Evolutionary conservation across 331 rosid species (phyloP).

Genomic region (Malus hybrid): DNA sequence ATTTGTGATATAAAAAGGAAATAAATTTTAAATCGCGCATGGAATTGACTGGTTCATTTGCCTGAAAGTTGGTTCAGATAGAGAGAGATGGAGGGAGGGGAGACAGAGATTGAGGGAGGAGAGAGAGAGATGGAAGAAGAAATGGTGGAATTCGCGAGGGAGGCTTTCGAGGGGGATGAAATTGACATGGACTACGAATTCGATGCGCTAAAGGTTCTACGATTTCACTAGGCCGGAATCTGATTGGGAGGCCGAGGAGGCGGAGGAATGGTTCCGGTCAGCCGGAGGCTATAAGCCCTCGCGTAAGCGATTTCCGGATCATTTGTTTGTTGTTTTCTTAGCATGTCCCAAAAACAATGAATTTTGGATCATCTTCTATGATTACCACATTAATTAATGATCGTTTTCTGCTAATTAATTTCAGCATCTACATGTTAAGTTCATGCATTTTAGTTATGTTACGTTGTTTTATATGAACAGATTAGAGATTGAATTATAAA

Average conservation of each 20-base stretch:
- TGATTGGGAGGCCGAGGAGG: constrained; percentile 50
- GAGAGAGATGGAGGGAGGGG: not conserved
- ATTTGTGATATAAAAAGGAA: not conserved
- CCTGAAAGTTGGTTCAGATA: constrained; percentile 3
- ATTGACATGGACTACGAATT: constrained; percentile 60
- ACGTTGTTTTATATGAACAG: not conserved
- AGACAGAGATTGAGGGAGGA: not conserved
- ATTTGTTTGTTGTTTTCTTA: not conserved
- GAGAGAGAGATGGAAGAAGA: constrained; percentile 32
- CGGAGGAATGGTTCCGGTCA: constrained; percentile 62
- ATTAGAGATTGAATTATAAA: not conserved
- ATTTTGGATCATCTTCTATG: not conserved
- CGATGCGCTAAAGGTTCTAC: constrained; percentile 50
- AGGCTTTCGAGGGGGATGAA: constrained; percentile 28
- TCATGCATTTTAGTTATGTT: not conserved
- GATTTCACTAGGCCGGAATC: constrained; percentile 45
- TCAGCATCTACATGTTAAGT: not conserved
- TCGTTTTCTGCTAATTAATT: not conserved
- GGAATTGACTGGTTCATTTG: not conserved
- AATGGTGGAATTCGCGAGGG: constrained; percentile 29
- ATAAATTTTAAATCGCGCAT: not conserved
- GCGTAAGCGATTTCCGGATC: constrained; percentile 43
- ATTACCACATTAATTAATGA: not conserved
- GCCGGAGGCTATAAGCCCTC: constrained; percentile 54
- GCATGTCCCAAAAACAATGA: not conserved